Conservation (phyloP, 345 rosid genomes). For the Capsella bursapastoris region DNA sequence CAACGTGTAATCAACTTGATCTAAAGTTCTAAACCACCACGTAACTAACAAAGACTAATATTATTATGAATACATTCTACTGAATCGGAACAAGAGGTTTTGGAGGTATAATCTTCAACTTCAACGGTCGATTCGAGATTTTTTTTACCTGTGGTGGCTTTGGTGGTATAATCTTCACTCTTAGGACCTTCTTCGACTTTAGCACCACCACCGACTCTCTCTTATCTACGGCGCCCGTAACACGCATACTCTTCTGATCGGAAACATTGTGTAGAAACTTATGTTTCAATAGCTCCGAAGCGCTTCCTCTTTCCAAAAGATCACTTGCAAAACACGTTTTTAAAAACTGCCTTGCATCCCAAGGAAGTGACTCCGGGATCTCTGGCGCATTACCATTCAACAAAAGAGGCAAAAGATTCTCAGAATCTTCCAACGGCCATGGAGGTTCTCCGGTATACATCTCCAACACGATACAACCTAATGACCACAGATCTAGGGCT, state of each 20-base stretch:
- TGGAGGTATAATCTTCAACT: slow-evolving; percentile 30
- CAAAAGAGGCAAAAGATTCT: slow-evolving; percentile 8
- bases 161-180: slow-evolving; percentile 24
- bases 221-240: slow-evolving; percentile 7
- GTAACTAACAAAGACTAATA: background rate
- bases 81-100: slow-evolving; percentile 23
- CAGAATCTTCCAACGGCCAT: background rate
- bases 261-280: slow-evolving; percentile 1
- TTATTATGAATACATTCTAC: background rate
- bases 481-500: slow-evolving; percentile 37
- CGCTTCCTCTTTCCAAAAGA: slow-evolving; percentile 22
- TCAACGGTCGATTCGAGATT: slow-evolving; percentile 11
- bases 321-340: slow-evolving; percentile 27
- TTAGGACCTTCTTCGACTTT: background rate
- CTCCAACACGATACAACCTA: slow-evolving; percentile 37
- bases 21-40: background rate
- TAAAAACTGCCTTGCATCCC: slow-evolving; percentile 26
- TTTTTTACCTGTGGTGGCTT: slow-evolving; percentile 20
- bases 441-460: slow-evolving; percentile 33
- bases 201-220: slow-evolving; percentile 5
- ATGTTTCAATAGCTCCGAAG: slow-evolving; percentile 23
- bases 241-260: background rate
- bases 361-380: slow-evolving; percentile 26
- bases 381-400: slow-evolving; percentile 21
- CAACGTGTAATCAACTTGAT: slow-evolving; percentile 5